phyloP scores from a whole-genome alignment of 441 rosid genomes.

The Eugenia klotzschiana region DNA sequence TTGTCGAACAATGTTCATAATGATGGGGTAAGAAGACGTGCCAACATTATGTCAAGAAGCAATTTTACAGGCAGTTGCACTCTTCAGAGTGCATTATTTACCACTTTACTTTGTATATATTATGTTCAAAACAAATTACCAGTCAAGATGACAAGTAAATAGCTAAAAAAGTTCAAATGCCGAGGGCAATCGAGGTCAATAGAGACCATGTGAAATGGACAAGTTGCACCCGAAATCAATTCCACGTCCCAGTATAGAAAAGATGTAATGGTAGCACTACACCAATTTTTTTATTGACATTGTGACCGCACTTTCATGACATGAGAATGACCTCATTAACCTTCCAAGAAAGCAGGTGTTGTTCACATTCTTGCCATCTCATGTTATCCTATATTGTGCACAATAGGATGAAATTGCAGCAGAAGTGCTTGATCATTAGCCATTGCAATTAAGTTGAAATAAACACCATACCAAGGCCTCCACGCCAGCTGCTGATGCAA shows the following conservation, averaged over 20 bases:
- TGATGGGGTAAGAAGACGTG: background rate
- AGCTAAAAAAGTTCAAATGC: background rate
- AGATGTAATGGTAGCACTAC: background rate
- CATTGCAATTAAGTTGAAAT: background rate
- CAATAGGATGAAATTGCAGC: background rate
- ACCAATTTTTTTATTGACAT: background rate
- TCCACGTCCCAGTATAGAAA: background rate
- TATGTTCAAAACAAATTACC: background rate
- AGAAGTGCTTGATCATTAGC: background rate
- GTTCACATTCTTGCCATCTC: background rate
- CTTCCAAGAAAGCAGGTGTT: background rate
- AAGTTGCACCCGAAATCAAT: background rate
- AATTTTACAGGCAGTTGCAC: background rate
- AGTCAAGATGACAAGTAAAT: background rate
- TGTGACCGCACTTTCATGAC: background rate
- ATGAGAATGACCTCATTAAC: background rate
- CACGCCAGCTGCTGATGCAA: slow-evolving; percentile 88
- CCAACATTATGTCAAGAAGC: background rate
- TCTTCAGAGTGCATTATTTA: background rate
- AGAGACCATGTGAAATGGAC: background rate
- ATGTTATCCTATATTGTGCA: background rate
- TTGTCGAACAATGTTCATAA: background rate
- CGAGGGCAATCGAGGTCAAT: background rate
- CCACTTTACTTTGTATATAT: background rate
- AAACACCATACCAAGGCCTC: slow-evolving; percentile 77